Evolutionary conservation across 2,329 filamentous ascomycete species (phyloP).

Genomic region (Pyrenochaeta sp.): DNA sequence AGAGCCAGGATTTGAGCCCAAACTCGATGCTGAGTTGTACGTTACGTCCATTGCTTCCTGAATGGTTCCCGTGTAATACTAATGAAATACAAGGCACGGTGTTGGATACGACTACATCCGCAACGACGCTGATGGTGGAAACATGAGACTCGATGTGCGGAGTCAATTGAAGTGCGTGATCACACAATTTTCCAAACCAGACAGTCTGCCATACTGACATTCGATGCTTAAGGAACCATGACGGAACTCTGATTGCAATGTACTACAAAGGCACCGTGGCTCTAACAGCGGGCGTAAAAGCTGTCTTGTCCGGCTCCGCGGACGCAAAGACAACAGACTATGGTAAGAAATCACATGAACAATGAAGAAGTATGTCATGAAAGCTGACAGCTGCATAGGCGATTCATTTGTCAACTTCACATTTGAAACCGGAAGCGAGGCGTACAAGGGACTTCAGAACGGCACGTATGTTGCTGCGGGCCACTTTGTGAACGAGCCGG

Average conservation of each 20-base stretch:
- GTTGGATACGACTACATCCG: slow-evolving; percentile 44
- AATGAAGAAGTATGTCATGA: slow-evolving; percentile 15
- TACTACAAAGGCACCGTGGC: slow-evolving; percentile 42
- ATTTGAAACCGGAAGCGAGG: slow-evolving; percentile 38
- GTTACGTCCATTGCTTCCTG: too few species aligned
- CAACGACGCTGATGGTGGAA: slow-evolving; percentile 31
- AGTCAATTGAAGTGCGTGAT: slow-evolving; percentile 33
- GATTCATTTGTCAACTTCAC: slow-evolving; percentile 40
- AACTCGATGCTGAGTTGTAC: slow-evolving; percentile 35
- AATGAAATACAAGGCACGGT: too few species aligned
- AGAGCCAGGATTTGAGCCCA: slow-evolving; percentile 37
- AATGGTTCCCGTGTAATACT: too few species aligned
- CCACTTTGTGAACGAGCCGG: slow-evolving; percentile 33
- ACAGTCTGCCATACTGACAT: background rate
- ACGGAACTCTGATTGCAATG: slow-evolving; percentile 38
- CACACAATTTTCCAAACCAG: background rate
- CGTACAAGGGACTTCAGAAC: slow-evolving; percentile 40
- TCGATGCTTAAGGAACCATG: slow-evolving; percentile 22
- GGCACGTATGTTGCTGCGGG: slow-evolving; percentile 40
- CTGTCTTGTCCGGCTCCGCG: slow-evolving; percentile 23
- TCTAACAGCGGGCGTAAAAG: slow-evolving; percentile 31
- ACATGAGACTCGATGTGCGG: slow-evolving; percentile 41
- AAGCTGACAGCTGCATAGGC: slow-evolving; percentile 4
- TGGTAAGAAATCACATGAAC: slow-evolving; percentile 2
- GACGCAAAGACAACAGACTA: slow-evolving; percentile 39